Base-by-base conservation (phyloP, 2,329 filamentous ascomycete species). In the Aureobasidium sp. region DNA sequence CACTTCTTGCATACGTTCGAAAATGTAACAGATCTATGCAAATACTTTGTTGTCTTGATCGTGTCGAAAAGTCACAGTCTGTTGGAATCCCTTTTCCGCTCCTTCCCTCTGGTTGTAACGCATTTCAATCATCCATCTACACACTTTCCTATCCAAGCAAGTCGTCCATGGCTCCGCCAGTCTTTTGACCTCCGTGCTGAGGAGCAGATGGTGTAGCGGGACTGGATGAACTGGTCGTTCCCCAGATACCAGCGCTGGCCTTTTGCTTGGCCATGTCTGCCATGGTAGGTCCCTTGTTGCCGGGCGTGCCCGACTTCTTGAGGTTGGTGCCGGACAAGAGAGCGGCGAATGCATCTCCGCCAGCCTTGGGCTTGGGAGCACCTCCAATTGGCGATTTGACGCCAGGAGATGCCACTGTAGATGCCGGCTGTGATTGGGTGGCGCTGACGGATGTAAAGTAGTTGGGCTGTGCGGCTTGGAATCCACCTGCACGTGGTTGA, bases 181-280 rank as follows among this genome's bases (percentile, higher is more conserved):
- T 66, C n/a, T 64, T 66, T 38, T 60, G 57, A 4, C 49, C 49
- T 17, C 47, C 49, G 27, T 51, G 31, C 17, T 61, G 55, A 37
- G 33, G 49, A 9, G 15, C 25, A 38, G 62, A 54, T 33, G 62
- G 54, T 29, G 60, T 63, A 21, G 64, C 57, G 9, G 64, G 55
- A 53, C 66, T 62, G 42, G 65, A 71, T 64, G 65, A 77, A 62
- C 50, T 84, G 17, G 87, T 81, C 0, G 89, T 83, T 19, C 93
- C 94, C 91, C 95, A 99, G 64, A 99, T 90, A 8, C 92, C 91
- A 17, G 92, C 91, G 67, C 86, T 91, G 61, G 91, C 94, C 81
- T 97, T 96, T 75, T 96, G 91, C 79, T 96, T 96, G n/a, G 92
- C 93, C 74, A 99, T 84, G 73, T 95, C 92, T 31, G 91, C 92